These are phyloP conservation scores for Margaritispora aquatica DNA, from an alignment of 495 filamentous ascomycete species.

Conservation along the genomic window DNA sequence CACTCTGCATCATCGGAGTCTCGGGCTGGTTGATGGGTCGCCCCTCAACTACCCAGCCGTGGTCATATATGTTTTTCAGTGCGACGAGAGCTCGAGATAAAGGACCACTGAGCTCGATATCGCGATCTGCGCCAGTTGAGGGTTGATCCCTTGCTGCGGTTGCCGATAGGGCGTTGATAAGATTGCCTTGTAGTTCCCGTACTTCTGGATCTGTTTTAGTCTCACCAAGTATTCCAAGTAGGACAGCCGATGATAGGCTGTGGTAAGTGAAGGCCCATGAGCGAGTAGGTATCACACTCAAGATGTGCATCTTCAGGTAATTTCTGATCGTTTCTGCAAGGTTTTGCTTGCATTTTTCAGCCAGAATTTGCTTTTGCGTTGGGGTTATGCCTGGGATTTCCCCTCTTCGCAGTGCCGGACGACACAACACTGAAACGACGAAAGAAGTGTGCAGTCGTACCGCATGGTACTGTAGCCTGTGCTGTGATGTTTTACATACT, in stretches of 20 bases:
- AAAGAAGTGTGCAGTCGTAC: constrained; percentile 49
- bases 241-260: constrained; percentile 55
- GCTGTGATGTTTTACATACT: constrained; percentile 45
- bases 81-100: constrained; percentile 45
- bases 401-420: constrained; percentile 41
- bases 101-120: constrained; percentile 50
- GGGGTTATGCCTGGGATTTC: constrained; percentile 32
- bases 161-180: constrained; percentile 48
- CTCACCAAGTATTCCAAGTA: constrained; percentile 59
- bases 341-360: constrained; percentile 53
- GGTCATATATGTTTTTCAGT: constrained; percentile 52
- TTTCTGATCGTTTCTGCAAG: constrained; percentile 60
- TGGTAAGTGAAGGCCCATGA: constrained; percentile 65
- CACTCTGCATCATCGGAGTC: constrained; percentile 13
- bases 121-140: constrained; percentile 32
- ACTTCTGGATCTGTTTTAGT: constrained; percentile 50
- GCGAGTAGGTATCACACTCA: constrained; percentile 56
- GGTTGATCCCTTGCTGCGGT: constrained; percentile 43
- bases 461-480: constrained; percentile 48
- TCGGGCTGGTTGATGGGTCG: constrained; percentile 1
- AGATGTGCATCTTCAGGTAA: constrained; percentile 61
- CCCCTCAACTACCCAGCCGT: constrained; percentile 34
- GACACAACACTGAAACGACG: constrained; percentile 48
- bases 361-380: constrained; percentile 39
- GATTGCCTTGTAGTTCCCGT: constrained; percentile 46